Percentiles rank a stretch among this genome's conserved stretches.
These are phyloP conservation scores for Pistacia integerrima DNA, from an alignment of 345 rosid genomes.

Conservation along the genomic window DNA sequence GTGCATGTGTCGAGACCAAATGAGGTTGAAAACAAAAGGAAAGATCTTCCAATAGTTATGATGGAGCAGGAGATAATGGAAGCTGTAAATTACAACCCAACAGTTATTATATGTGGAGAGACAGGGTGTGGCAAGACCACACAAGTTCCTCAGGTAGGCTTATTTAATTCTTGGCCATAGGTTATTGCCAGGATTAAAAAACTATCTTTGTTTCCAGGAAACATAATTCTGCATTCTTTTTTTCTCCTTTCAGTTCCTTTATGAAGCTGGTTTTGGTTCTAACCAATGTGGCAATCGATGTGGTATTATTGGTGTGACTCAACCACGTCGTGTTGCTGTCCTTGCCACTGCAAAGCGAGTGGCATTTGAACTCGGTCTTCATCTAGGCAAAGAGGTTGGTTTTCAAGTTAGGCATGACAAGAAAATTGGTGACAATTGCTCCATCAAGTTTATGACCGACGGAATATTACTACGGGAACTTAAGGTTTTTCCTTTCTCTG, in stretches of 20 bases:
- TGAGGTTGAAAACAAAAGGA: slow-evolving; percentile 69
- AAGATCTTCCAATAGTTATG: slow-evolving; percentile 90
- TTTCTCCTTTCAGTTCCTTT: slow-evolving; percentile 67
- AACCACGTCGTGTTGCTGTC: slow-evolving; percentile 96
- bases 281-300: slow-evolving; percentile 43
- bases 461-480: slow-evolving; percentile 93
- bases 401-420: slow-evolving; percentile 97
- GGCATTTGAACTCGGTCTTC: slow-evolving; percentile 86
- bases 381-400: slow-evolving; percentile 86
- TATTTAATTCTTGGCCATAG: slow-evolving; percentile 16
- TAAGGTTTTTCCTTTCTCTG: slow-evolving; percentile 51
- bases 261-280: slow-evolving; percentile 92
- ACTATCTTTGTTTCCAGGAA: not conserved
- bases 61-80: slow-evolving; percentile 99
- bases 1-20: slow-evolving; percentile 76
- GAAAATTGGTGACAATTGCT: slow-evolving; percentile 66
- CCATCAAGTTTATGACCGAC: slow-evolving; percentile 96
- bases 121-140: slow-evolving; percentile 98
- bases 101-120: slow-evolving; percentile 80
- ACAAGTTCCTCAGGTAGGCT: slow-evolving; percentile 89
- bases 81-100: slow-evolving; percentile 66
- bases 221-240: slow-evolving; percentile 19
- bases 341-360: slow-evolving; percentile 94
- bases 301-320: slow-evolving; percentile 90
- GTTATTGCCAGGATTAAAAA: slow-evolving; percentile 3